A percentile compares a stretch with the other conserved stretches of the same genome.
Evolutionary conservation across 257 asterid species (phyloP).

Genomic region (Solanum gandarillasii): DNA sequence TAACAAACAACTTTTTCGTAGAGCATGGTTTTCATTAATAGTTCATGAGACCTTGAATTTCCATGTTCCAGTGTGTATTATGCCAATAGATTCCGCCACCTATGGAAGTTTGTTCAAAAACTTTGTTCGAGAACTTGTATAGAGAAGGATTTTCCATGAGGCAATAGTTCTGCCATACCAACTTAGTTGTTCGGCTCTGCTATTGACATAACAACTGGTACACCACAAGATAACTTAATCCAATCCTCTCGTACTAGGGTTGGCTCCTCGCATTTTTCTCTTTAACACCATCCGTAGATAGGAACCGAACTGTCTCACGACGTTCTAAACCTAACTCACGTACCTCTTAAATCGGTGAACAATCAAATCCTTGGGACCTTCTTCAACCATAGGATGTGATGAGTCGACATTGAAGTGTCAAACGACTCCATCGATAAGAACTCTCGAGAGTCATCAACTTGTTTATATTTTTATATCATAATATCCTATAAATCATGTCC

Average conservation of each 20-base stretch:
- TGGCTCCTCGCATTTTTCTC: background rate
- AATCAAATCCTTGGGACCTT: background rate
- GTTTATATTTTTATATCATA: background rate
- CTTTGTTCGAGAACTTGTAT: background rate
- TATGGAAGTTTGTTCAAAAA: background rate
- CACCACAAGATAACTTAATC: background rate
- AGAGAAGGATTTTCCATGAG: background rate
- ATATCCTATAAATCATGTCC: background rate
- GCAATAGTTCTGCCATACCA: background rate
- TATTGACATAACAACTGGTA: background rate
- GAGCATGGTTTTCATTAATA: background rate
- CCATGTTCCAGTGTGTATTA: background rate
- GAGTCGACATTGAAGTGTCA: background rate
- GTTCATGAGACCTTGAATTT: too few relatives aligned
- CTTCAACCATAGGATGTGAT: background rate
- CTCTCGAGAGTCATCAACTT: background rate
- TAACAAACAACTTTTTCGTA: background rate
- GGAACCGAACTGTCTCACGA: background rate
- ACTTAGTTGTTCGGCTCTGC: background rate
- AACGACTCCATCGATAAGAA: too few relatives aligned
- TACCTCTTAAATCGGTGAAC: background rate
- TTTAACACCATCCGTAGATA: background rate
- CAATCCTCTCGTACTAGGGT: background rate
- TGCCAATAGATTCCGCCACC: background rate
- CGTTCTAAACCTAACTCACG: background rate